phyloP scores from a whole-genome alignment of 2,329 filamentous ascomycete genomes.

The Epicoccum sorghinum region DNA sequence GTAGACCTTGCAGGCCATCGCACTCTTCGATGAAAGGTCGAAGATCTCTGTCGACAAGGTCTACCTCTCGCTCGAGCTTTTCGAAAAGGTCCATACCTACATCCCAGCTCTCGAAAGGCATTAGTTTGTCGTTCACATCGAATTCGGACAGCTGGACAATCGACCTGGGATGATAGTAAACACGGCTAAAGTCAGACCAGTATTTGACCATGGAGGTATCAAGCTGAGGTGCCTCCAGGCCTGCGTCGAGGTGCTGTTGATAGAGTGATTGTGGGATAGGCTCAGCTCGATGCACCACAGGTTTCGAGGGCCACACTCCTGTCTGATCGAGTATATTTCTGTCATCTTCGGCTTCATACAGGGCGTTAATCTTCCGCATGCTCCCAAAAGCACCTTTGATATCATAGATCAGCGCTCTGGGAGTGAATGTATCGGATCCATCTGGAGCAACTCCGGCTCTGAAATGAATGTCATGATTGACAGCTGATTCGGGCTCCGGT shows the following conservation, averaged over 20 bases:
- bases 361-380: constrained; percentile 81
- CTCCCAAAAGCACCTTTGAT: constrained; percentile 93
- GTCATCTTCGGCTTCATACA: constrained; percentile 71
- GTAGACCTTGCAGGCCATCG: constrained; percentile 87
- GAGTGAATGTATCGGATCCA: constrained; percentile 89
- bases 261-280: constrained; percentile 75
- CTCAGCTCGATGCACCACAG: constrained; percentile 67
- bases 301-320: constrained; percentile 45
- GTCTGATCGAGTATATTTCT: constrained; percentile 29
- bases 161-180: constrained; percentile 91
- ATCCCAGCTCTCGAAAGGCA: constrained; percentile 77
- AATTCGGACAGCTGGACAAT: constrained; percentile 83
- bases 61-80: constrained; percentile 63
- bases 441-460: constrained; percentile 80
- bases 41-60: constrained; percentile 86
- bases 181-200: constrained; percentile 93
- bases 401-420: constrained; percentile 91
- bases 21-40: constrained; percentile 90
- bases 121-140: constrained; percentile 77
- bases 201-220: constrained; percentile 78
- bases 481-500: constrained; percentile 65
- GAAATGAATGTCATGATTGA: constrained; percentile 90
- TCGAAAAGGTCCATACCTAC: constrained; percentile 48
- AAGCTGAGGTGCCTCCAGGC: constrained; percentile 67
- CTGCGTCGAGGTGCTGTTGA: constrained; percentile 78